These are phyloP conservation scores for Collybiopsis luxurians DNA, from an alignment of 768 basidiomycete species.

Conservation along the genomic window DNA sequence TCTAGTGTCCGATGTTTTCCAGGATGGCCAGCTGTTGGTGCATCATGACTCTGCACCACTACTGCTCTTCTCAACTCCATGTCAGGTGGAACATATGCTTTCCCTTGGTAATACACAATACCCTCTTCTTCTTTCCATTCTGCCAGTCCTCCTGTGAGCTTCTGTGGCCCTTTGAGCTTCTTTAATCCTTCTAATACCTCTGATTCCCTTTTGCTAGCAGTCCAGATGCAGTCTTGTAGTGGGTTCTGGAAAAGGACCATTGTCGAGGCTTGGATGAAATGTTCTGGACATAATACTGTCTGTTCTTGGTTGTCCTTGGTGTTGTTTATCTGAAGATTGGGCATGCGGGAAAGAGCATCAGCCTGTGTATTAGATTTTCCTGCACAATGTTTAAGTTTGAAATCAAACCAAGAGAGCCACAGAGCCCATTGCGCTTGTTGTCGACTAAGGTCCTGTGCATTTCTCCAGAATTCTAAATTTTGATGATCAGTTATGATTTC, in stretches of 20 bases:
- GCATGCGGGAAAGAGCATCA: too few species aligned
- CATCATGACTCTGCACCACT: slow-evolving; percentile 21
- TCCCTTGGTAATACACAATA: not conserved
- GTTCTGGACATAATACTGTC: too few species aligned
- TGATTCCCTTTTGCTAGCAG: not conserved
- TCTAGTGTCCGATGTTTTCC: slow-evolving; percentile 22
- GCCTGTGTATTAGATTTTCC: slow-evolving; percentile 8
- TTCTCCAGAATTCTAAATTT: slow-evolving; percentile 28
- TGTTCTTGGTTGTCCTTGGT: too few species aligned
- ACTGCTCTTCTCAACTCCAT: slow-evolving; percentile 10
- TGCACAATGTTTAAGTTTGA: slow-evolving; percentile 14
- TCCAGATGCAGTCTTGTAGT: too few species aligned
- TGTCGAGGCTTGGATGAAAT: too few species aligned
- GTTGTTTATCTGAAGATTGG: too few species aligned
- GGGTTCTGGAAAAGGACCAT: too few species aligned
- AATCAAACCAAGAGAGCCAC: slow-evolving; percentile 16
- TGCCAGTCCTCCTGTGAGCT: not conserved
- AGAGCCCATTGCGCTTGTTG: slow-evolving; percentile 34
- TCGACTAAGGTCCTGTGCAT: slow-evolving; percentile 23
- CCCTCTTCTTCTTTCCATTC: not conserved
- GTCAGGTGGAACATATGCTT: slow-evolving; percentile 16
- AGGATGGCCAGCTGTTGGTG: slow-evolving; percentile 22
- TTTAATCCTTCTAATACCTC: not conserved
- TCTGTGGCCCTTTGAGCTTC: not conserved
- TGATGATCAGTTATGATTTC: slow-evolving; percentile 22